Percentiles rank a stretch among this genome's conserved stretches.
phyloP scores from a whole-genome alignment of 306 rosid species.

The Fragaria ananassa region DNA sequence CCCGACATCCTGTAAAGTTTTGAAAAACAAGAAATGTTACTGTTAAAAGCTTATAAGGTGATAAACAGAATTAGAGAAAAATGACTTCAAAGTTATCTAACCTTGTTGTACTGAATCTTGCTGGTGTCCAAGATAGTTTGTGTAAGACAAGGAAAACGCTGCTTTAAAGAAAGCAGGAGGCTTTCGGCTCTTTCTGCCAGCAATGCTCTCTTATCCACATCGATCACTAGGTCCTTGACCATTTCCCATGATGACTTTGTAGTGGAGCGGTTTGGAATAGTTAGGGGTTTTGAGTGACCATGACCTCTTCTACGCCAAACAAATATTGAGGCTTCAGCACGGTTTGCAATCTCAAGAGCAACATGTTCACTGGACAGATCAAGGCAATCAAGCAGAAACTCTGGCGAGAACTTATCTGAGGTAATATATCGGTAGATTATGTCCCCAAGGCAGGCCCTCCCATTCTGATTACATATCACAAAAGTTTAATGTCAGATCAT shows the following conservation, averaged over 20 bases:
- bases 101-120: conserved; percentile 94
- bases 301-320: conserved; percentile 84
- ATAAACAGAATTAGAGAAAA: not conserved
- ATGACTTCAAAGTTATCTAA: conserved; percentile 4
- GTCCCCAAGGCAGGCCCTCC: conserved; percentile 89
- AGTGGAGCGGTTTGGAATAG: conserved; percentile 58
- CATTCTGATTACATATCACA: conserved; percentile 53
- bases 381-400: conserved; percentile 81
- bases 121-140: conserved; percentile 84
- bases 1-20: conserved; percentile 76
- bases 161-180: conserved; percentile 68
- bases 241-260: conserved; percentile 92
- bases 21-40: not conserved
- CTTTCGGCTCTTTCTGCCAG: conserved; percentile 85
- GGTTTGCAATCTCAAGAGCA: conserved; percentile 88
- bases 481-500: not conserved
- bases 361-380: conserved; percentile 91
- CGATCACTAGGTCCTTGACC: conserved; percentile 81
- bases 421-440: conserved; percentile 76
- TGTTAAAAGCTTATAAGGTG: not conserved
- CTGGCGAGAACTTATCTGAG: conserved; percentile 77
- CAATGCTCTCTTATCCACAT: conserved; percentile 81
- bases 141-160: conserved; percentile 78
- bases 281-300: conserved; percentile 50
- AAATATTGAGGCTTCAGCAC: conserved; percentile 75